Base-by-base conservation (phyloP, 257 asterid genomes). In the Misopates orontium region DNA sequence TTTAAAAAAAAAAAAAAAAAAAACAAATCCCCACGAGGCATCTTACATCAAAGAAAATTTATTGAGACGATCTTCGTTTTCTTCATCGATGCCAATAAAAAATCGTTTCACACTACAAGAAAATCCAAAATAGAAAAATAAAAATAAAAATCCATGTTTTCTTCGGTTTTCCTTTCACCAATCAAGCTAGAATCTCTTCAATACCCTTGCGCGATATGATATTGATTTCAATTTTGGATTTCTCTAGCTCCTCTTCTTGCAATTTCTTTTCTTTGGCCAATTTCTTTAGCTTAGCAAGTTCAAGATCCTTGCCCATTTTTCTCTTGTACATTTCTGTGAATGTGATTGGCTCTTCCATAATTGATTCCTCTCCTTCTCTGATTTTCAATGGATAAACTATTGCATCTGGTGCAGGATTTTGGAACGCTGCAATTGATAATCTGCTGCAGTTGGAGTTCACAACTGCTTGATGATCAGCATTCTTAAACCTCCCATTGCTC, bases 401-500 rank as follows among this genome's bases (percentile, higher is more conserved):
- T 5, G 97, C 99, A 2, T 86, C 78, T 0, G 88, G 88, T 0
- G 92, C 85, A 0, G 99, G 97, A 53, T 94, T 90, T 61, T 86
- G 92, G 61, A 94, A 94, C 0, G 97, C 85, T 2, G 99, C 97
- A 8, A 94, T 73, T 0, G 99, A 90, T 55, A 90, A 16, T 67
- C 99, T 76, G 76, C 89, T 86, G 67, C 53, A 15, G 56, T 79
- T 78, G 0, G 96, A 86, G 83, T 93, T 93, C 71, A 93, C 97
- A 1, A 82, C 97, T 0, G 87, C 99, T 65, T 83, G 99, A 49
- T 93, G 97, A 56, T 93, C 97, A 0, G 97, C 99, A 11, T 85
- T 90, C 87, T 86, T 90, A 80, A 93, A 93, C 80, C 99, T 78
- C 72, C 99, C 99, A 22, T 93, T 90, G 78, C 99, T 93, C 41